These are phyloP conservation scores for Mycena chlorophos DNA, from an alignment of 768 basidiomycete genomes.

Conservation along the genomic window DNA sequence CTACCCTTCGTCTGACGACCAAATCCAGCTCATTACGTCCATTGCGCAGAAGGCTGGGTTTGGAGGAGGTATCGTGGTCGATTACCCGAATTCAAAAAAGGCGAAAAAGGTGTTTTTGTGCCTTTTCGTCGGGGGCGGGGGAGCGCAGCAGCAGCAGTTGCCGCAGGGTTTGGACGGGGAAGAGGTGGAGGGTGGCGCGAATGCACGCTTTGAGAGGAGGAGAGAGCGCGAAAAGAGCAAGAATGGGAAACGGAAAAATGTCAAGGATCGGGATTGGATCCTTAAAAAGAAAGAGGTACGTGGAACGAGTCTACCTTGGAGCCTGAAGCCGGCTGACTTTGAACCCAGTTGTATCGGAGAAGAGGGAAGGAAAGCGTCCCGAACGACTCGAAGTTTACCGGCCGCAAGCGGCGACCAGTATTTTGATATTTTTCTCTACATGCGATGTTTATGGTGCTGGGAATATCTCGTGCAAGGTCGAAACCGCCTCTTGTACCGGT, in stretches of 20 bases:
- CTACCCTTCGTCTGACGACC: conserved; percentile 96
- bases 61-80: conserved; percentile 93
- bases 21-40: conserved; percentile 91
- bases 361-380: conserved; percentile 86
- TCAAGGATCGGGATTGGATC: conserved; percentile 90
- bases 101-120: conserved; percentile 94
- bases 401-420: conserved; percentile 76
- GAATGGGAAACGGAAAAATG: conserved; percentile 65
- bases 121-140: conserved; percentile 84
- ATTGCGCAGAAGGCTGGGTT: conserved; percentile 94
- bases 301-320: background rate
- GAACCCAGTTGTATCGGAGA: conserved; percentile 71
- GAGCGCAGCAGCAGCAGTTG: conserved; percentile 59
- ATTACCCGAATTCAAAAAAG: conserved; percentile 96
- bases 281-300: conserved; percentile 93
- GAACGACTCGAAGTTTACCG: conserved; percentile 85
- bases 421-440: conserved; percentile 54
- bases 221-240: conserved; percentile 57
- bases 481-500: conserved; percentile 55
- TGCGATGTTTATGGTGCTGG: conserved; percentile 17
- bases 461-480: conserved; percentile 49
- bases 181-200: conserved; percentile 49
- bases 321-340: conserved; percentile 7
- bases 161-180: conserved; percentile 79
- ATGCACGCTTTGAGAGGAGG: conserved; percentile 73